Conservation (phyloP, 495 filamentous ascomycete genomes). For the Durotheca rogersii region DNA sequence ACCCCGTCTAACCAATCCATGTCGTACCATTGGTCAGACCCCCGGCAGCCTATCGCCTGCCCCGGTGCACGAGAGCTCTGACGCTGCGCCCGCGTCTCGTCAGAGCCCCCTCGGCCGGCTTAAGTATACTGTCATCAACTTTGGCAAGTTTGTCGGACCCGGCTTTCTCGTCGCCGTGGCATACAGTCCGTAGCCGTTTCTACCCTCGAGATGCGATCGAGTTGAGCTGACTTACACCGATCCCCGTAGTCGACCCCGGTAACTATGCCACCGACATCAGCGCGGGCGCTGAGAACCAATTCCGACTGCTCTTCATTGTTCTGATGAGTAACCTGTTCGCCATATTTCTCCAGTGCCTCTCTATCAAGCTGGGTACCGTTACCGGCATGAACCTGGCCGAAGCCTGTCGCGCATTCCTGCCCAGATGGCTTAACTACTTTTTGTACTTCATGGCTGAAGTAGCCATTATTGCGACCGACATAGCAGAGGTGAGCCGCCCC, state of each 20-base stretch:
- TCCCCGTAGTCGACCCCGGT: constrained; percentile 70
- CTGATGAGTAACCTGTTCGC: constrained; percentile 83
- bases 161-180: constrained; percentile 83
- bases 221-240: constrained; percentile 2
- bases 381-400: constrained; percentile 80
- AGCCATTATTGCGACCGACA: constrained; percentile 86
- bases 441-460: constrained; percentile 75
- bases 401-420: constrained; percentile 73
- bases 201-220: too few relatives aligned
- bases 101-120: constrained; percentile 30
- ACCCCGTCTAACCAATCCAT: constrained; percentile 11
- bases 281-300: constrained; percentile 64
- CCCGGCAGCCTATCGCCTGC: background rate
- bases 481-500: constrained; percentile 75
- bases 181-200: constrained; percentile 43
- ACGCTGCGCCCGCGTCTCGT: constrained; percentile 12
- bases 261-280: constrained; percentile 86
- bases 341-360: constrained; percentile 78
- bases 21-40: constrained; percentile 17
- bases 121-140: constrained; percentile 56
- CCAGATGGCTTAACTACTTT: constrained; percentile 71
- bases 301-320: constrained; percentile 75
- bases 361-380: constrained; percentile 82
- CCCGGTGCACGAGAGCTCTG: constrained; percentile 6
- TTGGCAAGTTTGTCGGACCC: constrained; percentile 76